Evolutionary conservation across 2,329 filamentous ascomycete species (phyloP), one percentile per base, ranked within the genome.

Genomic region (Proliferodiscus dingleyae): DNA sequence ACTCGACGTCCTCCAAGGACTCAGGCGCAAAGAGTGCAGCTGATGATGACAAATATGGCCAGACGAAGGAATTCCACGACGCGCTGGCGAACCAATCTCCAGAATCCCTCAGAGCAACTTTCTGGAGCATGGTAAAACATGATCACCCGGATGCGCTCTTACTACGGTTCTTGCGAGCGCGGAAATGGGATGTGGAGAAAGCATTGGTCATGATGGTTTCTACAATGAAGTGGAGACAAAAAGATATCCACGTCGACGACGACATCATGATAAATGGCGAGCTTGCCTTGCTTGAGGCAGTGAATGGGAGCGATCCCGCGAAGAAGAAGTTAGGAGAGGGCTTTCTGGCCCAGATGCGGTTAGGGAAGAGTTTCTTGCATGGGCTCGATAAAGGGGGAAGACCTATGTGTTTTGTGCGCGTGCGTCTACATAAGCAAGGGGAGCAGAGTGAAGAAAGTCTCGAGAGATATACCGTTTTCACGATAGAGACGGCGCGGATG

Each of bases 111-210:
- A 81, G 89, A 42, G 73, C 75, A 13, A 83, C 89, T 0, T 86
- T 97, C 62, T 97, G 93, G 93, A 78, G 72, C 55, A 95, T 96
- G 89, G 80, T 91, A 47, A 98, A 97, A 71, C 85, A 93, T 60
- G 93, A 98, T 62, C 81, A 97, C 63, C 93, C 93, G 0, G 93
- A 98, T 68, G 85, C 84, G 2, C 71, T 94, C 15, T 70, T 91
- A 13, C 70, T 95, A 46, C 81, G 89, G 33, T 95, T 95, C 66
- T 71, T 95, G 46, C 77, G 89, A 41, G 89, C 89, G n/a, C 77
- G 89, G 37, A 95, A 95, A 68, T 98, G 93, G 93, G 89, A 98
- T 62, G 82, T 95, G 15, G 85, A 95, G 41, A 89, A 89, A 64
- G 93, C 93, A 3, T 74, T 97, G 21, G 78, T 95, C 55, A 98